Conservation (phyloP, 331 rosid species). For the Stylosanthes scabra region DNA sequence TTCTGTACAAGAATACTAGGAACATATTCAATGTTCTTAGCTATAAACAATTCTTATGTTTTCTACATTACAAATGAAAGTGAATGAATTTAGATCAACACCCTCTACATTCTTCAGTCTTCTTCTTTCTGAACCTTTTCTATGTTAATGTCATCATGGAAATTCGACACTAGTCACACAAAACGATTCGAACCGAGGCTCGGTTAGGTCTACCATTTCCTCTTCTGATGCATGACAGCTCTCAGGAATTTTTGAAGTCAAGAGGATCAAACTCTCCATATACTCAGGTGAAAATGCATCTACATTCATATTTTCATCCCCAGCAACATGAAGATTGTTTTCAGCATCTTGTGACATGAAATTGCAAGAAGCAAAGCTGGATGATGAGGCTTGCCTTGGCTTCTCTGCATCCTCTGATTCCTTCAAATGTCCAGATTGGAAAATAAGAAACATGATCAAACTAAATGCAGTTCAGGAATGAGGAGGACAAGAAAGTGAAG, state of each 20-base stretch:
- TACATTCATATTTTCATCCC: slow-evolving; percentile 39
- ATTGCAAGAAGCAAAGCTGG: slow-evolving; percentile 41
- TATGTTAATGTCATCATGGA: slow-evolving; percentile 31
- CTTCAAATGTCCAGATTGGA: slow-evolving; percentile 37
- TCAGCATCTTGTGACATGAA: slow-evolving; percentile 56
- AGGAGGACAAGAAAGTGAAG: slow-evolving; percentile 7
- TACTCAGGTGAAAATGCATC: slow-evolving; percentile 51
- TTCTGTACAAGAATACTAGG: slow-evolving; percentile 49
- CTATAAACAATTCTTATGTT: slow-evolving; percentile 24
- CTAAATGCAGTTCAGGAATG: slow-evolving; percentile 10
- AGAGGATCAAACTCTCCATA: slow-evolving; percentile 58
- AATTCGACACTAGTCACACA: slow-evolving; percentile 48
- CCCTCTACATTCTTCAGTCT: slow-evolving; percentile 22
- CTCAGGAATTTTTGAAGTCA: slow-evolving; percentile 55
- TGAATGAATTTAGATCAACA: slow-evolving; percentile 20
- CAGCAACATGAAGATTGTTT: slow-evolving; percentile 41
- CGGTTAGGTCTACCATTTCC: slow-evolving; percentile 80
- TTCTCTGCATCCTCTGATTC: slow-evolving; percentile 53
- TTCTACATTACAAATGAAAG: slow-evolving; percentile 12
- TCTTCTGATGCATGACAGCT: slow-evolving; percentile 61
- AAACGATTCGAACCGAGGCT: slow-evolving; percentile 92
- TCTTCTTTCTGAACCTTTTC: slow-evolving; percentile 15
- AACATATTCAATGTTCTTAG: slow-evolving; percentile 25
- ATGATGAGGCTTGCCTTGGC: slow-evolving; percentile 54
- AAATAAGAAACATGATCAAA: not conserved